Conservation (phyloP, 192 early-diverging fungal genomes). For the Umbelopsis sp. region DNA sequence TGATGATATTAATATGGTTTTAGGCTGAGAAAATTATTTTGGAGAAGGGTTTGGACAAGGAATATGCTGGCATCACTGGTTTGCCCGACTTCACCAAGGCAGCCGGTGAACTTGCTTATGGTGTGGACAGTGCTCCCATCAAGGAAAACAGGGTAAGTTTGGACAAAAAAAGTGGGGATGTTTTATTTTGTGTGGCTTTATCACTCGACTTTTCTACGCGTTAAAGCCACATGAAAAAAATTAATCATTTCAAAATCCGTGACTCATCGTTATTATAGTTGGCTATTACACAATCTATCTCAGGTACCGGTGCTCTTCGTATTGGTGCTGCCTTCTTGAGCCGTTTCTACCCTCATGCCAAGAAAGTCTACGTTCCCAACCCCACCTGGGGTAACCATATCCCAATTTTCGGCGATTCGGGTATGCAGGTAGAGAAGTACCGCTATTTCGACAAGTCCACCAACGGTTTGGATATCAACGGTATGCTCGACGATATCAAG, state of each 20-base stretch:
- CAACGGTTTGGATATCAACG: slow-evolving; percentile 90
- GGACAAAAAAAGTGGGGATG: too few relatives aligned
- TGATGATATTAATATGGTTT: slow-evolving; percentile 20
- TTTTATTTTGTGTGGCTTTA: neutral
- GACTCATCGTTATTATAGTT: slow-evolving; percentile 51
- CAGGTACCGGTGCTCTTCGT: slow-evolving; percentile 96
- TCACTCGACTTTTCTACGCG: neutral
- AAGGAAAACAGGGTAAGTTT: slow-evolving; percentile 62
- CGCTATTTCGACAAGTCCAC: slow-evolving; percentile 94
- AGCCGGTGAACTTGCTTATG: slow-evolving; percentile 86
- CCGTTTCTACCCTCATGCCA: slow-evolving; percentile 77
- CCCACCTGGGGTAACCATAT: slow-evolving; percentile 99
- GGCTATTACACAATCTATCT: slow-evolving; percentile 92
- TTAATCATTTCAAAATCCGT: slow-evolving; percentile 17
- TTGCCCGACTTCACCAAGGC: slow-evolving; percentile 81
- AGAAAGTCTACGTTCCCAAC: slow-evolving; percentile 89
- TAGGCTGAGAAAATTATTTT: slow-evolving; percentile 84
- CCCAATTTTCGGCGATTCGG: slow-evolving; percentile 89
- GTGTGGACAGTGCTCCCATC: slow-evolving; percentile 70
- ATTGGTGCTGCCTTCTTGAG: slow-evolving; percentile 89
- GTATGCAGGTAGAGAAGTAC: slow-evolving; percentile 86
- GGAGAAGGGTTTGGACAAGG: slow-evolving; percentile 79
- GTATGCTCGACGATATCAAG: slow-evolving; percentile 90
- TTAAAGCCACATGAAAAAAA: neutral
- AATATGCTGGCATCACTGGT: slow-evolving; percentile 97